Conservation (phyloP, 208 protist genomes). For the Leishmania guyanensis region DNA sequence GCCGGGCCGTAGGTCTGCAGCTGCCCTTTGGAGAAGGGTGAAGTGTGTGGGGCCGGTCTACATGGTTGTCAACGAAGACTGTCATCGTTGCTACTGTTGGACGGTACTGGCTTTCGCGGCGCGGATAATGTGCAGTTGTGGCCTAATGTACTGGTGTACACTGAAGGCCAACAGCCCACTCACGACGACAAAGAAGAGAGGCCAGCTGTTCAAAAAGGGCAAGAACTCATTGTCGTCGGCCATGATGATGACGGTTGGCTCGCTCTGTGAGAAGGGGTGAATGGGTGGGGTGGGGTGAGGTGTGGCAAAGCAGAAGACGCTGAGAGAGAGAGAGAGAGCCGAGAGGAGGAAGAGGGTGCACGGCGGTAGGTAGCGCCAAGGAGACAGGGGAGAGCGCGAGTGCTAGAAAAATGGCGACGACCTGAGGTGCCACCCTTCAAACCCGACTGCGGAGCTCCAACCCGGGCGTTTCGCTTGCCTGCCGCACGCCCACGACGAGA, state of each 20-base stretch:
- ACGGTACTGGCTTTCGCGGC: not conserved
- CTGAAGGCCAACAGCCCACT: conserved; percentile 22
- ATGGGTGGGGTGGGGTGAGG: not conserved
- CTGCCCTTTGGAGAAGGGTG: too few species aligned
- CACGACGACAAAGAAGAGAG: conserved; percentile 40
- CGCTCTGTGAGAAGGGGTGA: not conserved
- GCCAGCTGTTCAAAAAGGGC: conserved; percentile 56
- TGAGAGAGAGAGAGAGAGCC: not conserved
- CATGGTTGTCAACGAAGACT: not conserved
- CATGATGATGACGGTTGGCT: conserved; percentile 18
- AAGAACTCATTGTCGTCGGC: conserved; percentile 50
- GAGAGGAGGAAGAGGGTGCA: too few species aligned
- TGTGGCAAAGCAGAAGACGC: not conserved
- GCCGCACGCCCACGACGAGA: not conserved
- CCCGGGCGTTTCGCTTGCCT: not conserved
- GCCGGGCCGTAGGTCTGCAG: too few species aligned
- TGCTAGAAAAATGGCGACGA: not conserved
- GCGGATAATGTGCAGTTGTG: not conserved
- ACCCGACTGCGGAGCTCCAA: not conserved
- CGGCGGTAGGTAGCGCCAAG: not conserved
- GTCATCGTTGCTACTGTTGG: not conserved
- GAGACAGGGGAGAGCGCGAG: not conserved
- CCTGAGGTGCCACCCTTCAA: not conserved
- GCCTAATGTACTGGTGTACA: conserved; percentile 8
- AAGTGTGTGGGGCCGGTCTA: not conserved